Evolutionary conservation across 1,284 basidiomycete species (phyloP).

Genomic region (Leccinum angustisporum): DNA sequence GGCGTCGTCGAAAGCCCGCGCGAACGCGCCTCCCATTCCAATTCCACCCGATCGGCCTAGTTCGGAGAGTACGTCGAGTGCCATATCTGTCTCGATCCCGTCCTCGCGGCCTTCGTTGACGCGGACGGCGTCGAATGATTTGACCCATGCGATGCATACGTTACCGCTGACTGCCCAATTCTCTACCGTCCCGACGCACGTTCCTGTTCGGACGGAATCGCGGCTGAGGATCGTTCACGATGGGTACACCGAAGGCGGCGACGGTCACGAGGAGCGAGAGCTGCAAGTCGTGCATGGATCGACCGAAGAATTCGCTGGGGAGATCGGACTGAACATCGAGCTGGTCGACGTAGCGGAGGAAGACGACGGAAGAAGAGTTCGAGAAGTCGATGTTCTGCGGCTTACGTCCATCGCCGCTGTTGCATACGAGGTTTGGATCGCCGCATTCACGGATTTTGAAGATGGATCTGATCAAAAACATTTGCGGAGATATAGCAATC

Average conservation of each 20-base stretch:
- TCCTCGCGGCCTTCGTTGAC: conserved; percentile 21
- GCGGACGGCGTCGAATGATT: conserved; percentile 29
- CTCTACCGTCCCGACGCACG: conserved; percentile 32
- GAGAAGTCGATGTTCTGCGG: conserved; percentile 9
- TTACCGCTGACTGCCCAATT: conserved; percentile 33
- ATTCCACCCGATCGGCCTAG: conserved; percentile 29
- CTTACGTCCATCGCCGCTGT: conserved; percentile 41
- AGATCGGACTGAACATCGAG: conserved; percentile 14
- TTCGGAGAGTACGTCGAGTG: conserved; percentile 25
- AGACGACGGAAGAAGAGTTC: conserved; percentile 8
- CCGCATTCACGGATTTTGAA: conserved; percentile 38
- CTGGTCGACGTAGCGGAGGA: conserved; percentile 24
- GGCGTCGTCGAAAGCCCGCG: conserved; percentile 25
- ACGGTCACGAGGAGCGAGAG: conserved; percentile 22
- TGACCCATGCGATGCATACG: conserved; percentile 13
- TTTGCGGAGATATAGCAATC: conserved; percentile 17
- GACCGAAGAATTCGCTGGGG: conserved; percentile 8
- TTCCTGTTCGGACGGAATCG: conserved; percentile 34
- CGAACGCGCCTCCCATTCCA: conserved; percentile 26
- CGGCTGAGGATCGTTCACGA: conserved; percentile 31
- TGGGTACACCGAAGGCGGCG: conserved; percentile 16
- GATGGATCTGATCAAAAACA: conserved; percentile 28
- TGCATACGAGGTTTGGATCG: conserved; percentile 55
- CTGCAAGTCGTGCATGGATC: conserved; percentile 20
- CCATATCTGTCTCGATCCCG: conserved; percentile 14